Evolutionary conservation across 2,329 filamentous ascomycete species (phyloP).

Genomic region (Penicillium polonicum): DNA sequence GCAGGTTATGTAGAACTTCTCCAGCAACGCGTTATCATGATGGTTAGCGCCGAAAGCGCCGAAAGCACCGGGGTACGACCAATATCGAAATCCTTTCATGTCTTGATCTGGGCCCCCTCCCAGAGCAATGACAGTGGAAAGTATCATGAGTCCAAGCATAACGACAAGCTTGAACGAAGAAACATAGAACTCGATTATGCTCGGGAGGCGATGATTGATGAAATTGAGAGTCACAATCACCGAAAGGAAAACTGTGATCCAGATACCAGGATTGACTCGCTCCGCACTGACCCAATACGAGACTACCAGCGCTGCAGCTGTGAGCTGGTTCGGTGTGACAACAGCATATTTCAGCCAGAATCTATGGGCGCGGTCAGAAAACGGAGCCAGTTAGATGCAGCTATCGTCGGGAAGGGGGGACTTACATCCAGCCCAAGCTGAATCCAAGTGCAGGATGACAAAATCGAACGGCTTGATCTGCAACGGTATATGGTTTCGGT

Average conservation of each 20-base stretch:
- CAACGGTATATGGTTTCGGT: conserved; percentile 72
- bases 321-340: conserved; percentile 79
- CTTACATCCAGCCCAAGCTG: conserved; percentile 67
- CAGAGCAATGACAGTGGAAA: conserved; percentile 61
- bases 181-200: conserved; percentile 60
- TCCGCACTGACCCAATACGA: conserved; percentile 69
- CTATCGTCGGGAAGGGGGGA: not conserved
- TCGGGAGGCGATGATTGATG: conserved; percentile 65
- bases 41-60: conserved; percentile 47
- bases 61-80: conserved; percentile 60
- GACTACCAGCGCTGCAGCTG: conserved; percentile 72
- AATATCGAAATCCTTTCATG: conserved; percentile 63
- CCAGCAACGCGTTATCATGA: conserved; percentile 36
- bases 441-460: conserved; percentile 79
- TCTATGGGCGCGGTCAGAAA: conserved; percentile 23
- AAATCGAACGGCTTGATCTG: conserved; percentile 74
- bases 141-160: conserved; percentile 63
- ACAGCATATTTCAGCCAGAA: conserved; percentile 77
- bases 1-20: conserved; percentile 63
- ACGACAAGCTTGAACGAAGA: conserved; percentile 65
- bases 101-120: conserved; percentile 64
- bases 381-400: no score
- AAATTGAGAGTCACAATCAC: conserved; percentile 64
- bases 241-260: conserved; percentile 68
- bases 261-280: conserved; percentile 70